Evolutionary conservation across 2,329 filamentous ascomycete species (phyloP).

Genomic region (Pyrenophora teres): DNA sequence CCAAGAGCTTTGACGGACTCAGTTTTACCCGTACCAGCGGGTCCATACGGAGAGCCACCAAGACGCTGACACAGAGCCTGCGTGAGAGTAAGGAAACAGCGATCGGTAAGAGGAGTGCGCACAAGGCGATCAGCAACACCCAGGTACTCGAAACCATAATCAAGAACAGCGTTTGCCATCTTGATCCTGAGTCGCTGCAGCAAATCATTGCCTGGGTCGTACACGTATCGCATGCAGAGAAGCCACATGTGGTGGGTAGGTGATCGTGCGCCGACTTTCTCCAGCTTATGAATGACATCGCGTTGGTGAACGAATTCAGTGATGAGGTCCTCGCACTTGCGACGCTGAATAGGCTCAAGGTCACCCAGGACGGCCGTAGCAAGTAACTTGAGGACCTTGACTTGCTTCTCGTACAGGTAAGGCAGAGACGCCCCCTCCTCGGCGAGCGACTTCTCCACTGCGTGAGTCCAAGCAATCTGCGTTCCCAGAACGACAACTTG

Average conservation of each 20-base stretch:
- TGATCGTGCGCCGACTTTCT: constrained; percentile 72
- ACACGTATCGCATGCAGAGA: constrained; percentile 95
- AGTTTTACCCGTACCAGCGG: constrained; percentile 97
- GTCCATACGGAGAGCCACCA: constrained; percentile 95
- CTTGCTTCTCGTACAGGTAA: constrained; percentile 77
- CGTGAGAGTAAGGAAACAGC: constrained; percentile 96
- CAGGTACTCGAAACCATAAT: constrained; percentile 97
- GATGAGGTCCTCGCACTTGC: constrained; percentile 98
- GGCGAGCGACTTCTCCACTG: constrained; percentile 77
- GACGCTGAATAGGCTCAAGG: constrained; percentile 81
- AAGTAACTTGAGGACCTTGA: constrained; percentile 81
- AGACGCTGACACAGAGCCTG: constrained; percentile 94
- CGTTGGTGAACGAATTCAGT: constrained; percentile 98
- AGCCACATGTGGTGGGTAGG: constrained; percentile 90
- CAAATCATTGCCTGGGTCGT: constrained; percentile 78
- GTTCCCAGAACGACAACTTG: constrained; percentile 95
- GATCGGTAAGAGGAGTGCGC: constrained; percentile 92
- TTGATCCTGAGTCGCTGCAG: constrained; percentile 83
- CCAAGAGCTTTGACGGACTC: constrained; percentile 98
- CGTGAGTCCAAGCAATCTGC: constrained; percentile 90
- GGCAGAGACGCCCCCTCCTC: constrained; percentile 72
- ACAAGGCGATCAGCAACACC: constrained; percentile 96
- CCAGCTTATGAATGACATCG: constrained; percentile 86
- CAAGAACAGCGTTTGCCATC: constrained; percentile 95
- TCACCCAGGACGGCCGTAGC: constrained; percentile 90